A percentile compares a stretch with the other conserved stretches of the same genome.
These are phyloP conservation scores for Yamadazyma insecticola DNA, from an alignment of 805 yeast species.

Conservation along the genomic window DNA sequence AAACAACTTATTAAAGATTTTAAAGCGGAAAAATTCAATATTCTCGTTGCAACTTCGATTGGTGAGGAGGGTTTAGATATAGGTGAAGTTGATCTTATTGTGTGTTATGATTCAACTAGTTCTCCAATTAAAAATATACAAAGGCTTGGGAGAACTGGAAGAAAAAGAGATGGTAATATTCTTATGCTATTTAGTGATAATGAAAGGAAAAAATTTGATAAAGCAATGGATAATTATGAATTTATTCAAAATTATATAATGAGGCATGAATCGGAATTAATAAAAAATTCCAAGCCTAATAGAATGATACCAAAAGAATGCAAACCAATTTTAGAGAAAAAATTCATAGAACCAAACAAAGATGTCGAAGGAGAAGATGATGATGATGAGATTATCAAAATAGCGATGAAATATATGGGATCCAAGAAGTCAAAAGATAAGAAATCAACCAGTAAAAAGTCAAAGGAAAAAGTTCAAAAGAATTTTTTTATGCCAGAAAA, in stretches of 20 bases:
- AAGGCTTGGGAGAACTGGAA: constrained; percentile 97
- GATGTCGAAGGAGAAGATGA: constrained; percentile 49
- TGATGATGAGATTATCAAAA: constrained; percentile 59
- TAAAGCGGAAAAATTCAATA: constrained; percentile 67
- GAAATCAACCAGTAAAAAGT: background rate
- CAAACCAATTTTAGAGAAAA: constrained; percentile 54
- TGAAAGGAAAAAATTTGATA: constrained; percentile 75
- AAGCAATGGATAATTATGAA: constrained; percentile 80
- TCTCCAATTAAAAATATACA: constrained; percentile 93
- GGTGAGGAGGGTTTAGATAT: constrained; percentile 99
- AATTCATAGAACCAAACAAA: constrained; percentile 64
- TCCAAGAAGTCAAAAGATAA: constrained; percentile 6
- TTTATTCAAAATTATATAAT: constrained; percentile 69
- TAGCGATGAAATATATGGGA: constrained; percentile 61
- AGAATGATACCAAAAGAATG: constrained; percentile 62
- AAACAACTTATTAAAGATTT: constrained; percentile 73
- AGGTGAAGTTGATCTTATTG: constrained; percentile 93
- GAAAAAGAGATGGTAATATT: constrained; percentile 86
- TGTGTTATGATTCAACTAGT: constrained; percentile 88
- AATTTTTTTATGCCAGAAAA: constrained; percentile 71
- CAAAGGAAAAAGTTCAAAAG: constrained; percentile 22
- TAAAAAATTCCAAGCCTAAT: constrained; percentile 46
- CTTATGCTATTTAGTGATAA: constrained; percentile 68
- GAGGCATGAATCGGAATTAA: constrained; percentile 31
- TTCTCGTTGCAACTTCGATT: constrained; percentile 90